phyloP scores from a whole-genome alignment of 371 early-diverging fungal species.

The Lichtheimia corymbifera region DNA sequence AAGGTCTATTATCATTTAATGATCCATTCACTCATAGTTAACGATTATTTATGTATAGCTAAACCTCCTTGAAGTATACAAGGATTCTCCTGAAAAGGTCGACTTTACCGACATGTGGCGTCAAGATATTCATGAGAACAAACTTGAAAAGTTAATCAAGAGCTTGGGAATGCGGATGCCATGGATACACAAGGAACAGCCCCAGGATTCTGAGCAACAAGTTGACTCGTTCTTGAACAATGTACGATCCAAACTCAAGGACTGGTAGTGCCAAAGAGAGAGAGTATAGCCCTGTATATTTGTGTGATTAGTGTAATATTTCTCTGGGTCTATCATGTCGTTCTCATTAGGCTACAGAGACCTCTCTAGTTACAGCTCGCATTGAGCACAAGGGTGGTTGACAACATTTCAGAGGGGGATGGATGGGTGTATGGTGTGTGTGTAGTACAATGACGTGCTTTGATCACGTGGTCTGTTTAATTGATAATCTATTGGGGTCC shows the following conservation, averaged over 20 bases:
- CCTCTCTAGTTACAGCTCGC: too few relatives aligned
- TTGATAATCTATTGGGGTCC: too few relatives aligned
- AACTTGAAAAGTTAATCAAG: constrained; percentile 68
- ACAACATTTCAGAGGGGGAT: too few relatives aligned
- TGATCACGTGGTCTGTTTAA: too few relatives aligned
- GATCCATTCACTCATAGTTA: not conserved
- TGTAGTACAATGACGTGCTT: too few relatives aligned
- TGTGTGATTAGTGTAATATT: too few relatives aligned
- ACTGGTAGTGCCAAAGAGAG: constrained; percentile 13
- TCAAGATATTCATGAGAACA: constrained; percentile 65
- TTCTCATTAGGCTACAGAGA: too few relatives aligned
- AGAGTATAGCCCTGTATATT: too few relatives aligned
- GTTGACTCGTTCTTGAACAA: constrained; percentile 23
- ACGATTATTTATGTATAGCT: constrained; percentile 32
- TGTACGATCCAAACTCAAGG: constrained; percentile 15
- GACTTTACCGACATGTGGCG: constrained; percentile 73
- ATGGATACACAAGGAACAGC: constrained; percentile 52
- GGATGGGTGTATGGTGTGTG: too few relatives aligned
- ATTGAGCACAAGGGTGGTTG: too few relatives aligned
- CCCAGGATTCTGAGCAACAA: not conserved
- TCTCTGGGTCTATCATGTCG: too few relatives aligned
- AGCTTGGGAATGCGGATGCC: constrained; percentile 78
- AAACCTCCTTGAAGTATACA: constrained; percentile 57
- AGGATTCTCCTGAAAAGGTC: constrained; percentile 58
- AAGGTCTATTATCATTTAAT: constrained; percentile 9